Base-by-base conservation (phyloP, 257 asterid genomes). In the Fraxinus anomala region DNA sequence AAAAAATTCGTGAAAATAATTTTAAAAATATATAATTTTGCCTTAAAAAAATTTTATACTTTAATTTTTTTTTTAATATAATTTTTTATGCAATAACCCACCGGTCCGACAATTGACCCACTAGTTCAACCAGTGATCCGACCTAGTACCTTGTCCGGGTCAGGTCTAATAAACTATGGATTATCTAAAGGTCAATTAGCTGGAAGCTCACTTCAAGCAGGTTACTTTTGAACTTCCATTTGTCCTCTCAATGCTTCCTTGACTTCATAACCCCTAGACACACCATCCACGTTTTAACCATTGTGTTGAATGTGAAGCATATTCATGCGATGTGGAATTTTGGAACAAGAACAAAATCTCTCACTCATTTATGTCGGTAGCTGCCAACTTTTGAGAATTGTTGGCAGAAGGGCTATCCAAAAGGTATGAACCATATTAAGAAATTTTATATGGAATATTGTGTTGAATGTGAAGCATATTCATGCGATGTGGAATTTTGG, bases 211-310 rank as follows among this genome's bases (percentile, higher is more conserved):
- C 97, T 85, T 93, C 97, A 69, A 93, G 97, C 31, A 93, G 89
- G 81, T 93, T 88, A 82, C 97, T 91, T 91, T 79, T 93, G 96
- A 77, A 93, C 97, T 88, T 93, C 97, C 97, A 93, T 93, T 76
- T 93, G 97, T 56, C 91, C 97, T 88, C 97, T 86, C 80, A 93
- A 79, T 34, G 97, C 97, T 87, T 91, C 97, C 89, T 93, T 93
- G 49, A 91, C 97, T 87, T 89, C 97, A 82, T 89, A 90, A 78
- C 97, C 97, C 90, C 97, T 93, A 79, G 6, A 70, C 76, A 83
- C 81, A 76, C 78, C 74, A 78, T 76, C 26, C 75, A 77, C 68
- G 42, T 54, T 70, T 76, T 73, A 74, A 39, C 68, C 51, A 47
- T n/a, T 21, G 11, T 59, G 30, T 61, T 49, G 67, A 59, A 68